Percentiles rank a stretch among this genome's conserved stretches.
phyloP scores from a whole-genome alignment of 169 alveolate genomes.

The Ichthyophthirius multifiliis region DNA sequence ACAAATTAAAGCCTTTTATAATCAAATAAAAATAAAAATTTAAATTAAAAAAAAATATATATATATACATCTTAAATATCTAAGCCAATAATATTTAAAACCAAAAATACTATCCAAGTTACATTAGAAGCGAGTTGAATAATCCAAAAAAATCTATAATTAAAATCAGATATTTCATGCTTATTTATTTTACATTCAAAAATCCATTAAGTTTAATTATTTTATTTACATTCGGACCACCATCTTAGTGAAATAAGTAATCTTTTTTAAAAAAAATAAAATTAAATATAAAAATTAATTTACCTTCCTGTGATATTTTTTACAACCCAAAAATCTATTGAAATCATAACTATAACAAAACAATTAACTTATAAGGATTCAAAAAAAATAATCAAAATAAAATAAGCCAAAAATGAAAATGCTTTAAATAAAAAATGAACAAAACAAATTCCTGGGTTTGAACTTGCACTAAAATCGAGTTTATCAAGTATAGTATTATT shows the following conservation, averaged over 20 bases:
- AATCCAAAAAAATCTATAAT: not conserved
- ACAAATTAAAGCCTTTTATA: too few relatives aligned
- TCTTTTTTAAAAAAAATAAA: too few relatives aligned
- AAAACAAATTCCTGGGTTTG: not conserved
- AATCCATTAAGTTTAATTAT: not conserved
- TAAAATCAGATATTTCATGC: not conserved
- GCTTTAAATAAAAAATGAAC: not conserved
- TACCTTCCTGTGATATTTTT: slow-evolving; percentile 7
- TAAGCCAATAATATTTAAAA: not conserved
- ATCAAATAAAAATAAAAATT: too few relatives aligned
- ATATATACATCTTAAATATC: not conserved
- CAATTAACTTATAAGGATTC: not conserved
- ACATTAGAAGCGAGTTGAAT: not conserved
- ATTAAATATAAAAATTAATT: too few relatives aligned
- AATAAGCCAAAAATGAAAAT: not conserved
- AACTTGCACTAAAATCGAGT: not conserved
- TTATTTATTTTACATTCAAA: not conserved
- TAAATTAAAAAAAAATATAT: not conserved
- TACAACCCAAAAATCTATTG: not conserved
- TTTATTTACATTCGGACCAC: not conserved
- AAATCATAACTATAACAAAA: not conserved
- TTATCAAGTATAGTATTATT: too few relatives aligned
- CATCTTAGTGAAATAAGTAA: not conserved
- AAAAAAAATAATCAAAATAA: not conserved
- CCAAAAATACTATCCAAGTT: not conserved